phyloP scores from a whole-genome alignment of 768 basidiomycete species.

The Lactarius indigo region DNA sequence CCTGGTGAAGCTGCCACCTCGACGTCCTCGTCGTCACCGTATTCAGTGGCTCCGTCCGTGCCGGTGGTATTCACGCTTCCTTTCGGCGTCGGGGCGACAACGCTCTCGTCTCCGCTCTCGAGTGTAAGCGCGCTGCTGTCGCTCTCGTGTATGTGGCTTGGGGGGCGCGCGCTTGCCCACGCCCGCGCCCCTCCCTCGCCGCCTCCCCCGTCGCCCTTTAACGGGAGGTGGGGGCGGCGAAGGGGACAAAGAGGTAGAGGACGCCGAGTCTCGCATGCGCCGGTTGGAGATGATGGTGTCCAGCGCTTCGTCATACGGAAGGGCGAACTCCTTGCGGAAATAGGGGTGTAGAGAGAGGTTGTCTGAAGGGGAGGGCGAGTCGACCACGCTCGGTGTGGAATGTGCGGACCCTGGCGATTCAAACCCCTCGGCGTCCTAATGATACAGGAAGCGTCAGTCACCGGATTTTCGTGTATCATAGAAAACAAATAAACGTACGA shows the following conservation, averaged over 20 bases:
- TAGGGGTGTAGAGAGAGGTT: slow-evolving; percentile 67
- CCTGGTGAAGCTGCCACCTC: slow-evolving; percentile 32
- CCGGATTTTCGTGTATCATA: background rate
- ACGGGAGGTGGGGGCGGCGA: slow-evolving; percentile 50
- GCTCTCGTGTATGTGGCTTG: slow-evolving; percentile 76
- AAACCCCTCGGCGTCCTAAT: slow-evolving; percentile 26
- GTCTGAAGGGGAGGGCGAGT: slow-evolving; percentile 65
- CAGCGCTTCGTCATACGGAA: slow-evolving; percentile 57
- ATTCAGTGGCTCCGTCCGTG: slow-evolving; percentile 67
- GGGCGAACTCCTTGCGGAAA: slow-evolving; percentile 65
- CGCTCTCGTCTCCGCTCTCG: slow-evolving; percentile 75
- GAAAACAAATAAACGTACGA: slow-evolving; percentile 43
- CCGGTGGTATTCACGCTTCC: slow-evolving; percentile 70
- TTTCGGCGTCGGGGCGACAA: slow-evolving; percentile 51
- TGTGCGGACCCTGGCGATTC: slow-evolving; percentile 42
- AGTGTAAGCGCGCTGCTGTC: slow-evolving; percentile 82
- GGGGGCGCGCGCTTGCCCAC: slow-evolving; percentile 43
- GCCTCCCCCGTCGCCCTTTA: slow-evolving; percentile 39
- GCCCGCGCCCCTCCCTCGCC: slow-evolving; percentile 37
- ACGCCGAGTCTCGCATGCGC: slow-evolving; percentile 61
- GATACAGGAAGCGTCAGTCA: background rate
- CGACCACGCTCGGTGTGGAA: slow-evolving; percentile 45
- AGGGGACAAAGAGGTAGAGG: slow-evolving; percentile 45
- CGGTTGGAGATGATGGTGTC: slow-evolving; percentile 60
- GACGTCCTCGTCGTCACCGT: slow-evolving; percentile 61